Percentiles rank a stretch among this genome's conserved stretches.
phyloP scores from a whole-genome alignment of 148 eudicot species.

The Silene uniflora region DNA sequence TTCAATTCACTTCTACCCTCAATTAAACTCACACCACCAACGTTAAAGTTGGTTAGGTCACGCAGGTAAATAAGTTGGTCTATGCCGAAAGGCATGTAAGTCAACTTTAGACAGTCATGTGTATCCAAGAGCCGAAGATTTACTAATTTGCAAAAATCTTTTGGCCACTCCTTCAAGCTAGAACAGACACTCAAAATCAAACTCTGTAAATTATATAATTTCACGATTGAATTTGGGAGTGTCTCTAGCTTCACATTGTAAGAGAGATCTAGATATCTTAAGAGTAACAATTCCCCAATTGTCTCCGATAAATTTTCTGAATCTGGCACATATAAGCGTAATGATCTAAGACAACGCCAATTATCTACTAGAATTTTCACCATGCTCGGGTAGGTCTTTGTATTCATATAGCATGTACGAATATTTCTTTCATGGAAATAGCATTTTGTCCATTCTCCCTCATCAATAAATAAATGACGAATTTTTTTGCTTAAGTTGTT shows the following conservation, averaged over 20 bases:
- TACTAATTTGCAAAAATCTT: conserved; percentile 9
- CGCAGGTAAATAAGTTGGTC: neutral
- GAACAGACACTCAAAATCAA: neutral
- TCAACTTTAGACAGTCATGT: neutral
- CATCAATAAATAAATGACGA: neutral
- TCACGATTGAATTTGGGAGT: conserved; percentile 7
- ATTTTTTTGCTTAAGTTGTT: neutral
- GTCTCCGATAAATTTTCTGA: conserved; percentile 8
- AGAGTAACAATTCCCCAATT: conserved; percentile 20
- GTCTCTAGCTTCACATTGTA: neutral
- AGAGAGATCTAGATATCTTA: conserved; percentile 21
- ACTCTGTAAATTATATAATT: conserved; percentile 25
- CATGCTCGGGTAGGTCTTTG: neutral
- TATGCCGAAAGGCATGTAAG: conserved; percentile 22
- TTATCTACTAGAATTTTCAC: neutral
- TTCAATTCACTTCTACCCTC: neutral
- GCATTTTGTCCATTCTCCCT: neutral
- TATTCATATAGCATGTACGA: neutral
- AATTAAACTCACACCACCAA: neutral
- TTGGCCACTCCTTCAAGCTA: conserved; percentile 17
- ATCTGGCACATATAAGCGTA: neutral
- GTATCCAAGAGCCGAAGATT: conserved; percentile 13
- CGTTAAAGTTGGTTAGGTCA: neutral
- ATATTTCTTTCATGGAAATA: neutral
- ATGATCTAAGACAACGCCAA: conserved; percentile 14